Evolutionary conservation across 1,139 yeast genomes (phyloP), one percentile per base, ranked within the genome.

Genomic region (Scheffersomyces lignicola): DNA sequence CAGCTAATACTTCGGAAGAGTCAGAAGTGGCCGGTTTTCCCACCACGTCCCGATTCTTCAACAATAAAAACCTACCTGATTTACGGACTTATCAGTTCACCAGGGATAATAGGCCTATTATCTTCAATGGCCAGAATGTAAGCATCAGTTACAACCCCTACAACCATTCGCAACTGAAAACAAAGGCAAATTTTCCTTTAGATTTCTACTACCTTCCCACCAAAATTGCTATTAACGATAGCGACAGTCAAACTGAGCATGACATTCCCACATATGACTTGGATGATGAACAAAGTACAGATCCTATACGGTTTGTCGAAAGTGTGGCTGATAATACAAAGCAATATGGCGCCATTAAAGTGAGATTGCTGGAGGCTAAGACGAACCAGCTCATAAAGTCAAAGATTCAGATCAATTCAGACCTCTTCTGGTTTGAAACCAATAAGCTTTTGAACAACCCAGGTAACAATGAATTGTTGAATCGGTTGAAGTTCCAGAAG

Each of bases 301-400:
- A 80, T 52, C 80, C 80, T 2, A 59, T 76, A 11, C 52, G 51
- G 22, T 72, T 76, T 40, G 67, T 81, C 31, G 82, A 78, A 41
- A 60, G 69, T 16, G 51, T 76, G 2, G 37, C 42, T 17, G 52
- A 56, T 16, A 63, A 60, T 4, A 41, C 63, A 6, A 54, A 55
- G 35, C 50, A 63, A 31, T 73, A 67, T 51, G 96, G 96, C 1
- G 92, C 90, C n/a, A 68, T 86, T 18, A 87, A 85, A 53, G 60
- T 88, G 14, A 64, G 70, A n/a, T 76, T 84, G 0, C 83, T 85
- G 42, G 47, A 5, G 39, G 49, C 14, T 68, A 73, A 44, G 13
- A 36, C 38, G 18, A 68, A 46, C 10, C 16, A 26, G 48, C 28
- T 65, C 63, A 11, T 45, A 20, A 45, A 39, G 22, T 29, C 42